Percentiles rank a stretch among this genome's conserved stretches.
phyloP scores from a whole-genome alignment of 495 filamentous ascomycete genomes.

The Rhizodiscina lignyota region DNA sequence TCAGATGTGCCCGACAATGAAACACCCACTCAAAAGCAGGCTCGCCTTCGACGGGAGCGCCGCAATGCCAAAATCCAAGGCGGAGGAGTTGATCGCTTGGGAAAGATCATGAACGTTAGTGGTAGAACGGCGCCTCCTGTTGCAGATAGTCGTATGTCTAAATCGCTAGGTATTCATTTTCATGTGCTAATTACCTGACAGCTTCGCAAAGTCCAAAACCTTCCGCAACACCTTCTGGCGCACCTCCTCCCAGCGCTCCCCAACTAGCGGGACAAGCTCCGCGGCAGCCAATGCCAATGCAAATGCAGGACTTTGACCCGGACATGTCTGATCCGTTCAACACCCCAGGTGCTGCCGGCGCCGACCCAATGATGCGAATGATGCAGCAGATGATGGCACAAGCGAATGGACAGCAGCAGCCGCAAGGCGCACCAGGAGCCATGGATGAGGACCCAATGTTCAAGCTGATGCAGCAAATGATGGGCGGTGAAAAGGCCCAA shows the following conservation, averaged over 20 bases:
- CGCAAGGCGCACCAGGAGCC: too few species aligned
- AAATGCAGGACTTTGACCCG: conserved; percentile 4
- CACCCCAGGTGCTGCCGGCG: too few species aligned
- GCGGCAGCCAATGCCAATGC: conserved; percentile 2
- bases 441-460: too few species aligned
- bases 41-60: conserved; percentile 73
- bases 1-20: too few species aligned
- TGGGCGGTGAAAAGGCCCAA: conserved; percentile 17
- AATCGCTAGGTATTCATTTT: conserved; percentile 1
- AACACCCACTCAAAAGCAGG: conserved; percentile 60
- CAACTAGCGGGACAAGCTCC: background rate
- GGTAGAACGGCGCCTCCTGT: conserved; percentile 28
- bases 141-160: background rate
- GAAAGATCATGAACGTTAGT: conserved; percentile 67
- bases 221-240: background rate
- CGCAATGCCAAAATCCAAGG: conserved; percentile 81
- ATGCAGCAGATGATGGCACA: conserved; percentile 42
- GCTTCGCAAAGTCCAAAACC: background rate
- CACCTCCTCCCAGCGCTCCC: background rate
- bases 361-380: conserved; percentile 45
- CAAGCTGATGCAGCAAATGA: conserved; percentile 20
- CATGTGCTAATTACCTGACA: conserved; percentile 2
- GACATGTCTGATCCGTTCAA: conserved; percentile 34
- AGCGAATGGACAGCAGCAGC: conserved; percentile 20
- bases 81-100: conserved; percentile 60